Percentiles rank a stretch among this genome's conserved stretches.
These are phyloP conservation scores for Coprinellus micaceus DNA, from an alignment of 768 basidiomycete genomes.

Conservation along the genomic window DNA sequence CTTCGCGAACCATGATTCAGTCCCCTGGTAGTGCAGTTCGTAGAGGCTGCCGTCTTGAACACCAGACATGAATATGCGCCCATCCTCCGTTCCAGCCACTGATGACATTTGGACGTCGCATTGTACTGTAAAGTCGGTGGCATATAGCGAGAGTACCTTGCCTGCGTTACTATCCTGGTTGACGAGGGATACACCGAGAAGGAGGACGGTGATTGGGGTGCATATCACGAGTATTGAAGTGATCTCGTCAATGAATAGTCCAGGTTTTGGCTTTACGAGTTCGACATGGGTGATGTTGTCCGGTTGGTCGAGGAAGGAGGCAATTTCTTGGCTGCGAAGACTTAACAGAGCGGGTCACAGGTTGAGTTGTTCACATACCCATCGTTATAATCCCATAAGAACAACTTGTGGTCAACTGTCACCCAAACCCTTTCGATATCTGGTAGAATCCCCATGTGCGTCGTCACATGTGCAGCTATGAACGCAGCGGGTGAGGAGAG, in stretches of 20 bases:
- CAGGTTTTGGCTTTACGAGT: constrained; percentile 78
- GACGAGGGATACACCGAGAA: constrained; percentile 75
- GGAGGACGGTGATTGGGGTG: constrained; percentile 76
- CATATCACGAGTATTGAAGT: constrained; percentile 85
- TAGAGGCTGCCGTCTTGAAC: constrained; percentile 84
- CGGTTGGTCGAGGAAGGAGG: constrained; percentile 86
- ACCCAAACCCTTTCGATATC: constrained; percentile 96
- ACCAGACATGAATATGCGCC: constrained; percentile 90
- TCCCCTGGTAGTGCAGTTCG: constrained; percentile 88
- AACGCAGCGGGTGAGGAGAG: constrained; percentile 12
- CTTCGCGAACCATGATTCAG: constrained; percentile 90
- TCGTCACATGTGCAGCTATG: constrained; percentile 62
- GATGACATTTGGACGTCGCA: constrained; percentile 85
- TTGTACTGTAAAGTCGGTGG: constrained; percentile 77
- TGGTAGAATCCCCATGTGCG: constrained; percentile 87
- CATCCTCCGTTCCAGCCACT: constrained; percentile 73
- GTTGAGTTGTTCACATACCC: constrained; percentile 53
- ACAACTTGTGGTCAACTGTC: constrained; percentile 88
- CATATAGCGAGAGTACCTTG: constrained; percentile 84
- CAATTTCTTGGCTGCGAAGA: constrained; percentile 72
- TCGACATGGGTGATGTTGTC: constrained; percentile 88
- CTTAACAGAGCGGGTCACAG: neutral
- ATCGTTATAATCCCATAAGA: constrained; percentile 95
- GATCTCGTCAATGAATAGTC: constrained; percentile 92
- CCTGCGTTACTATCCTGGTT: constrained; percentile 40